Evolutionary conservation across 768 basidiomycete species (phyloP).

Genomic region (Tremella mesenterica): DNA sequence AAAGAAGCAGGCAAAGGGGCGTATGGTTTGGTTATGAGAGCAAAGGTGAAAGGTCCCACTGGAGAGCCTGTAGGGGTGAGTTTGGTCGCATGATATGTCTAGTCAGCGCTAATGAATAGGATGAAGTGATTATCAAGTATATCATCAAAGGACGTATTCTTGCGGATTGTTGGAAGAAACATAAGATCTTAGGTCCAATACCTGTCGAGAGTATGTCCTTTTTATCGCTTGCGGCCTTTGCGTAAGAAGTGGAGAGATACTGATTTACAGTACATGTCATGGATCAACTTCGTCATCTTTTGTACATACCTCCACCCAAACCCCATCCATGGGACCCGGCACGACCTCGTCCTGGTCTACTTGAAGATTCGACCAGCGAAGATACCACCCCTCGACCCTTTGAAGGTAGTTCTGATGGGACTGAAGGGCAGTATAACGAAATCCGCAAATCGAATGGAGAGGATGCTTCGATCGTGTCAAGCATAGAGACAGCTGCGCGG

Average conservation of each 20-base stretch:
- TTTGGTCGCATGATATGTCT: constrained; percentile 15
- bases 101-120: constrained; percentile 46
- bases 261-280: constrained; percentile 68
- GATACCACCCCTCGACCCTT: too few relatives aligned
- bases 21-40: constrained; percentile 89
- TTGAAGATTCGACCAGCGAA: too few relatives aligned
- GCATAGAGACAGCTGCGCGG: not conserved
- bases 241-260: constrained; percentile 51
- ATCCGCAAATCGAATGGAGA: not conserved
- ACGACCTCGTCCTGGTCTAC: constrained; percentile 6
- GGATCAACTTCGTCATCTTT: constrained; percentile 44
- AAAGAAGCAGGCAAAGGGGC: constrained; percentile 87
- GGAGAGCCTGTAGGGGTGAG: constrained; percentile 72
- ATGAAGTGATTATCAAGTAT: constrained; percentile 89
- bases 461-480: constrained; percentile 4
- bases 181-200: constrained; percentile 10
- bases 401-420: too few relatives aligned
- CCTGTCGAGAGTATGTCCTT: too few relatives aligned
- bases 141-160: constrained; percentile 97
- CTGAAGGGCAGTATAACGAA: too few relatives aligned
- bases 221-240: too few relatives aligned
- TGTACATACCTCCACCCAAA: constrained; percentile 55
- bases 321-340: constrained; percentile 73
- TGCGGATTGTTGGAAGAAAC: constrained; percentile 97
- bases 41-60: constrained; percentile 63